Evolutionary conservation across 306 rosid genomes (phyloP).

Genomic region (Prunus mongolica): DNA sequence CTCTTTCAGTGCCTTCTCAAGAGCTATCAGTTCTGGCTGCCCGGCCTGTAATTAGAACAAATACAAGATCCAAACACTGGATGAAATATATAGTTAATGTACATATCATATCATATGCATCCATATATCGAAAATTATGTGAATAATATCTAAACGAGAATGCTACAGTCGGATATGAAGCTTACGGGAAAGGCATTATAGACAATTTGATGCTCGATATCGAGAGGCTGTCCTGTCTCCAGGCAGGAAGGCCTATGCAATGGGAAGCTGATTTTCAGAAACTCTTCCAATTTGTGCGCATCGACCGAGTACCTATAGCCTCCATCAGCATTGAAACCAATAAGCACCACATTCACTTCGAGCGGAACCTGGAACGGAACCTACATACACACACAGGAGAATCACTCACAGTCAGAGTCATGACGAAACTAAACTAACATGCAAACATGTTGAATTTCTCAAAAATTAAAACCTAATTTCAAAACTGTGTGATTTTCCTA

Average conservation of each 20-base stretch:
- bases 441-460: background rate
- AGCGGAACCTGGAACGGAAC: constrained; percentile 97
- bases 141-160: background rate
- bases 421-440: background rate
- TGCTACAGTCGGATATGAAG: background rate
- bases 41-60: constrained; percentile 54
- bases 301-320: constrained; percentile 69
- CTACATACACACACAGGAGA: constrained; percentile 23
- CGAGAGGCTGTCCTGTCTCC: constrained; percentile 87
- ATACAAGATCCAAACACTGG: background rate
- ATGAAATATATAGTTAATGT: background rate
- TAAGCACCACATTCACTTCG: constrained; percentile 82
- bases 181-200: constrained; percentile 79
- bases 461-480: background rate
- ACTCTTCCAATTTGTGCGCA: constrained; percentile 62
- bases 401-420: background rate
- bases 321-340: constrained; percentile 82
- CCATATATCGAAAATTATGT: background rate
- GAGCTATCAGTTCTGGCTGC: constrained; percentile 83
- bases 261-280: constrained; percentile 72
- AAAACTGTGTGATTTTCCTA: background rate
- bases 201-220: constrained; percentile 80
- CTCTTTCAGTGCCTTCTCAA: constrained; percentile 79
- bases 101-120: too few species aligned
- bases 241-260: constrained; percentile 80